phyloP scores from a whole-genome alignment of 75 land plant species.

The Ceratopteris richardii region DNA sequence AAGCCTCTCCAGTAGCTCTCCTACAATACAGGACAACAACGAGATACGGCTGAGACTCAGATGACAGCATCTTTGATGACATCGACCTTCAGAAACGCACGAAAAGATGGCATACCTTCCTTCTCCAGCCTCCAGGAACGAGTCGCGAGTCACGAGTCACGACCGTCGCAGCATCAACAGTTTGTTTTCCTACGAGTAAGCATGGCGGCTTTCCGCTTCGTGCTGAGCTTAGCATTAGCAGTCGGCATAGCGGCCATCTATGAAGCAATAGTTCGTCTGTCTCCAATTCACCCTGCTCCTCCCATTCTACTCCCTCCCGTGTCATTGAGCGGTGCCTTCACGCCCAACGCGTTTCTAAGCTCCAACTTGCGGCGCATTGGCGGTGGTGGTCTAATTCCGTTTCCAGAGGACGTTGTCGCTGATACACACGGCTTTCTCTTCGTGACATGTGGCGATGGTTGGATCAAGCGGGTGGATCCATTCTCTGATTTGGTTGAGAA shows the following conservation, averaged over 20 bases:
- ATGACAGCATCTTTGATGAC: too few relatives aligned
- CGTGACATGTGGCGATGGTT: conserved; percentile 65
- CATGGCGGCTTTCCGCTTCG: too few relatives aligned
- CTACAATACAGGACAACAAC: too few relatives aligned
- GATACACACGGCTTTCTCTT: conserved; percentile 40
- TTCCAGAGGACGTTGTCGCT: conserved; percentile 66
- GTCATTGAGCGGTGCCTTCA: conserved; percentile 8
- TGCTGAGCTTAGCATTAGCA: conserved; percentile 5
- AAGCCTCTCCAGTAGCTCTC: too few relatives aligned
- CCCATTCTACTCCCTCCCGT: not conserved
- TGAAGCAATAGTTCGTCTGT: not conserved
- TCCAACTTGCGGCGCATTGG: conserved; percentile 24
- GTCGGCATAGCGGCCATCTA: not conserved
- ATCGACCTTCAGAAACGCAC: too few relatives aligned
- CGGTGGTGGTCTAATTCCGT: conserved; percentile 20
- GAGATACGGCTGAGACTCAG: too few relatives aligned
- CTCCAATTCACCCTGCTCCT: conserved; percentile 10
- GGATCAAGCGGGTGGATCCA: conserved; percentile 64
- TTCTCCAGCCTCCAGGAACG: too few relatives aligned
- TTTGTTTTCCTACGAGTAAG: too few relatives aligned
- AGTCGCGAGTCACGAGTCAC: too few relatives aligned
- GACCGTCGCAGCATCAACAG: too few relatives aligned
- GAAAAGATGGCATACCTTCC: too few relatives aligned
- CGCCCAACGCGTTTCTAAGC: conserved; percentile 11
- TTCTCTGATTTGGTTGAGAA: conserved; percentile 39